Base-by-base conservation (phyloP, 1,139 yeast species). In the Saccharomycopsis phalli region DNA sequence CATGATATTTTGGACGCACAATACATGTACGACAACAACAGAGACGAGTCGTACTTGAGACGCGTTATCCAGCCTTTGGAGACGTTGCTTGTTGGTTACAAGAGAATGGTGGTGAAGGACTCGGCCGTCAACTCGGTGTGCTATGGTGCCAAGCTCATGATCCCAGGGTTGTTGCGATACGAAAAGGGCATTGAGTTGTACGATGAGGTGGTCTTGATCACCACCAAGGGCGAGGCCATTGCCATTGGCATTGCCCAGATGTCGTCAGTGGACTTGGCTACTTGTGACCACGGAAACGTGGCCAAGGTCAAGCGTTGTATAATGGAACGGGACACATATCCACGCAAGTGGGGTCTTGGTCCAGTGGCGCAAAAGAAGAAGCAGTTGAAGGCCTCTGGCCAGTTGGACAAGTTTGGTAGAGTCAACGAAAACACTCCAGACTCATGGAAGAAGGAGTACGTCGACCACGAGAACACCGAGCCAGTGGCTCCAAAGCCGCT, bases 261-360 rank as follows among this genome's bases (percentile, higher is more conserved):
- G 98, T 82, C 97, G 47, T 86, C 97, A 47, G 97, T 87, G 48
- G 98, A 91, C 61, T 74, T 91, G 56, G 91, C 95, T 50, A 69
- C 94, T 31, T 88, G 97, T 66, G 98, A 91, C 64, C 98, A 91
- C 63, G 98, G 98, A 56, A 88, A 88, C 50, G 98, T 91, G 57
- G 96, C 98, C 52, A 87, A 86, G 70, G 94, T 91, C 59, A 91
- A 91, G 76, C 84, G 98, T 71, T 88, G 97, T 71, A 91, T 91
- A 56, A 91, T 91, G 98, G 98, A 91, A 70, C 81, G 98, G 70
- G 98, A 91, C 63, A 77, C 94, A 43, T 91, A 91, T 65, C 98
- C 98, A 67, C 83, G 98, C 75, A 81, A 97, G 75, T 91, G 98
- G 98, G 98, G 98, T 50, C 70, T 91, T 56, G 98, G 98, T 55